These are phyloP conservation scores for Chalciporus piperatoides DNA, from an alignment of 1,284 basidiomycete genomes.

Conservation along the genomic window DNA sequence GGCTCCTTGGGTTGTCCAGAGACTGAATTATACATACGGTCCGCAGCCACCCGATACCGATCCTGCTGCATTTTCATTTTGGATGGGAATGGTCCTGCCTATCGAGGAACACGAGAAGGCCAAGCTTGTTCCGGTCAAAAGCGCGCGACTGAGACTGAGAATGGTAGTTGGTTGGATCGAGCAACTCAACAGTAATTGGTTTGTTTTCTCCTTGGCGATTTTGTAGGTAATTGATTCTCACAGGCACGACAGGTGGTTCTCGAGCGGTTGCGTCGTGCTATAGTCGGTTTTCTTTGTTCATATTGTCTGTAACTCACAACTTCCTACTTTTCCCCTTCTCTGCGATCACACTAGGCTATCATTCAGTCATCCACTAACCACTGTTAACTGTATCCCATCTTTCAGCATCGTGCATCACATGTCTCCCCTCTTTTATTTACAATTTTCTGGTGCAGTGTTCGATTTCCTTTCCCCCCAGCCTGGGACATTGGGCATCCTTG, in stretches of 20 bases:
- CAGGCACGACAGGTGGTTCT: constrained; percentile 42
- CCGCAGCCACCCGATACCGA: constrained; percentile 66
- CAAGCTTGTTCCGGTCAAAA: constrained; percentile 87
- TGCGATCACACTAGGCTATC: constrained; percentile 10
- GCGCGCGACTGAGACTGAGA: constrained; percentile 71
- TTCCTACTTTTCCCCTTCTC: constrained; percentile 6
- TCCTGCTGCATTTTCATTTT: constrained; percentile 76
- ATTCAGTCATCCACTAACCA: constrained; percentile 2
- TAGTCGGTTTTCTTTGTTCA: constrained; percentile 6
- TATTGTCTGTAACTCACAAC: constrained; percentile 15
- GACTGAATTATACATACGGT: constrained; percentile 75
- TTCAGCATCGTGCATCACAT: constrained; percentile 19
- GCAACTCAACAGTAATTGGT: constrained; percentile 68
- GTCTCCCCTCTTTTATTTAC: constrained; percentile 4
- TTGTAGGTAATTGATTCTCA: constrained; percentile 13
- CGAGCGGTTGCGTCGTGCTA: constrained; percentile 43
- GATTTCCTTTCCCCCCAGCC: not conserved
- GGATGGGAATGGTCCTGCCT: constrained; percentile 91
- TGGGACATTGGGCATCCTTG: not conserved
- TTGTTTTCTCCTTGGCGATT: constrained; percentile 25
- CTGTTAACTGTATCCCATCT: constrained; percentile 16
- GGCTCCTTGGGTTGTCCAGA: constrained; percentile 88
- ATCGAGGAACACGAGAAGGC: constrained; percentile 94
- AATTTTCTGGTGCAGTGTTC: not conserved
- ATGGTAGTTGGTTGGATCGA: constrained; percentile 95